Percentiles rank a stretch among this genome's conserved stretches.
phyloP scores from a whole-genome alignment of 306 rosid species.

The Ziziphus jujuba region DNA sequence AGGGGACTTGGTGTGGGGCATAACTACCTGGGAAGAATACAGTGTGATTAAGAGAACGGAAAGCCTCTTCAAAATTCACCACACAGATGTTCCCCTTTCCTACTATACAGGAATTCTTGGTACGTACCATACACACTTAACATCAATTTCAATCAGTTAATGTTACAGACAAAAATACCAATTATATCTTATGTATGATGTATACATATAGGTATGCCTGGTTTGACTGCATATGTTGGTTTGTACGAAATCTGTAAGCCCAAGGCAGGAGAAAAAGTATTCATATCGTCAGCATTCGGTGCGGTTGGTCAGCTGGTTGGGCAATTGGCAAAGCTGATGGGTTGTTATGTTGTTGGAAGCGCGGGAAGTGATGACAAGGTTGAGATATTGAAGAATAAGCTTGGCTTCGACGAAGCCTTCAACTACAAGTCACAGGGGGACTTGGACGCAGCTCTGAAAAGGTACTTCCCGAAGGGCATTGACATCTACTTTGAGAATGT shows the following conservation, averaged over 20 bases:
- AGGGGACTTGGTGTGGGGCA: constrained; percentile 24
- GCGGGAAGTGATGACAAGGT: background rate
- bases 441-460: background rate
- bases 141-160: too few relatives aligned
- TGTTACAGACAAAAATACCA: too few relatives aligned
- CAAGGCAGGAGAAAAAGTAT: background rate
- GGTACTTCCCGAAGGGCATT: background rate
- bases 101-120: constrained; percentile 11
- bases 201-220: background rate
- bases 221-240: background rate
- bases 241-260: background rate
- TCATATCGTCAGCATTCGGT: background rate
- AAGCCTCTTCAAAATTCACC: constrained; percentile 9
- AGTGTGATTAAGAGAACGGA: constrained; percentile 1
- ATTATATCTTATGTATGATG: too few relatives aligned
- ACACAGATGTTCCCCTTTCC: constrained; percentile 17
- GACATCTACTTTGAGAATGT: constrained; percentile 1
- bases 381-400: background rate
- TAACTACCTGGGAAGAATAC: constrained; percentile 19
- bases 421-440: background rate
- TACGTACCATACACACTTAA: background rate
- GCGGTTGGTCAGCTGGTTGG: constrained; percentile 1
- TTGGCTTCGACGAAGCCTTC: background rate
- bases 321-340: background rate
- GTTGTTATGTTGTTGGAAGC: background rate